Base-by-base conservation (phyloP, 768 basidiomycete genomes). In the Coprinopsis marcescibilis region DNA sequence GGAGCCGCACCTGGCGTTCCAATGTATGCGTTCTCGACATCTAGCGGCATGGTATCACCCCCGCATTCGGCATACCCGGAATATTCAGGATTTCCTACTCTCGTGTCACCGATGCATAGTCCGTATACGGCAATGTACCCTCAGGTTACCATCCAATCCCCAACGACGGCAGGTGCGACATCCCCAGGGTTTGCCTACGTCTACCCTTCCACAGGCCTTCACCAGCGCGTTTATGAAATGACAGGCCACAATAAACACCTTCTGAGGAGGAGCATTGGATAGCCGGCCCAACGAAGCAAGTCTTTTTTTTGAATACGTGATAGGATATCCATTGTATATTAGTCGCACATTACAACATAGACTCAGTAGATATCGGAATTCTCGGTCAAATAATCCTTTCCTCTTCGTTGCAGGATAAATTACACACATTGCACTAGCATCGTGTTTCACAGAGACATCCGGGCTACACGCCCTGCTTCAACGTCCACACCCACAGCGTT, bases 401-500 rank as follows among this genome's bases (percentile, higher is more conserved):
- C 30, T 32, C n/a, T 32, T 32, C 30, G 30, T 32, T 32, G 30
- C 8, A n/a, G n/a, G n/a, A n/a, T n/a, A n/a, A n/a, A n/a, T n/a
- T n/a, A n/a, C n/a, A n/a, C n/a, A n/a, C n/a, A n/a, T n/a, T n/a
- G n/a, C n/a, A n/a, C n/a, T n/a, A n/a, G n/a, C n/a, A n/a, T n/a
- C n/a, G n/a, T n/a, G 10, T 8, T 32, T 8, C 30, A 8, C 30
- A 8, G 10, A 32, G 30, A 11, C 7, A 21, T 21, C 39, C 20
- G 29, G 29, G 15, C 49, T 45, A 34, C n/a, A n/a, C n/a, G n/a
- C n/a, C n/a, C n/a, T n/a, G n/a, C n/a, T 30, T 48, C 30, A 54
- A 49, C 25, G 52, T 55, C 71, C 73, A 76, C 11, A 72, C 58
- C 71, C 71, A 73, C 11, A 73, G 48, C 20, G 52, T 66, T 13